Evolutionary conservation across 2,329 filamentous ascomycete genomes (phyloP).

Genomic region (Lasiodiplodia theobromae): DNA sequence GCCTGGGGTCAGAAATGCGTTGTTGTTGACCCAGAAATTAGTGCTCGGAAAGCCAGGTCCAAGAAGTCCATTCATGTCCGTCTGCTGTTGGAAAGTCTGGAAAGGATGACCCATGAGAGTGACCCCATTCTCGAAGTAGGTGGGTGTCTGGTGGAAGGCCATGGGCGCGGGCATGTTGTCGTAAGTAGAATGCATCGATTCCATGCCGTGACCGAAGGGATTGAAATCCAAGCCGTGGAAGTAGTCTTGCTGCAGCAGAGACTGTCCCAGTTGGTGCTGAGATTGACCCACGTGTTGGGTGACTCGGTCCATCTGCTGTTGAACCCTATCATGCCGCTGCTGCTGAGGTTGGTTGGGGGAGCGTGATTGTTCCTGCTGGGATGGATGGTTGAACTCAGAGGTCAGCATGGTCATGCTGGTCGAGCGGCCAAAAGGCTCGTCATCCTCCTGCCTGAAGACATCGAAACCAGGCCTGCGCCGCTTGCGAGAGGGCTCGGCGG

Average conservation of each 20-base stretch:
- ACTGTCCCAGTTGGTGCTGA: not conserved
- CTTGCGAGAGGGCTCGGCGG: conserved; percentile 36
- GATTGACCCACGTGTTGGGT: not conserved
- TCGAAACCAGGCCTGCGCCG: conserved; percentile 47
- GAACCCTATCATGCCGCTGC: not conserved
- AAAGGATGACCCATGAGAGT: not conserved
- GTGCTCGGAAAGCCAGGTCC: not conserved
- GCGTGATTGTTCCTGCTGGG: not conserved
- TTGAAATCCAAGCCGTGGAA: not conserved
- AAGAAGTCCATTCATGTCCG: not conserved
- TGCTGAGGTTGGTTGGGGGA: not conserved
- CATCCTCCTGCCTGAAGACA: conserved; percentile 51
- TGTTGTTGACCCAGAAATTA: not conserved
- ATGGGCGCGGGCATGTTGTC: not conserved
- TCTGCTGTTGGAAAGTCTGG: not conserved
- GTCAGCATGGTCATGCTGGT: conserved; percentile 45
- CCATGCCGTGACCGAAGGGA: not conserved
- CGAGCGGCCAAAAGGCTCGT: conserved; percentile 42
- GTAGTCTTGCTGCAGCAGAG: conserved; percentile 3
- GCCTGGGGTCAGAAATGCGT: not conserved
- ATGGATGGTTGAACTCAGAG: conserved; percentile 37
- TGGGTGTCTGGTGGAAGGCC: not conserved
- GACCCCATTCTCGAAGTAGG: not conserved
- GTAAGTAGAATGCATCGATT: not conserved
- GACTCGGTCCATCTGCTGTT: conserved; percentile 3